These are phyloP conservation scores for Ogataea degrootiae DNA, from an alignment of 805 yeast genomes.

Conservation along the genomic window DNA sequence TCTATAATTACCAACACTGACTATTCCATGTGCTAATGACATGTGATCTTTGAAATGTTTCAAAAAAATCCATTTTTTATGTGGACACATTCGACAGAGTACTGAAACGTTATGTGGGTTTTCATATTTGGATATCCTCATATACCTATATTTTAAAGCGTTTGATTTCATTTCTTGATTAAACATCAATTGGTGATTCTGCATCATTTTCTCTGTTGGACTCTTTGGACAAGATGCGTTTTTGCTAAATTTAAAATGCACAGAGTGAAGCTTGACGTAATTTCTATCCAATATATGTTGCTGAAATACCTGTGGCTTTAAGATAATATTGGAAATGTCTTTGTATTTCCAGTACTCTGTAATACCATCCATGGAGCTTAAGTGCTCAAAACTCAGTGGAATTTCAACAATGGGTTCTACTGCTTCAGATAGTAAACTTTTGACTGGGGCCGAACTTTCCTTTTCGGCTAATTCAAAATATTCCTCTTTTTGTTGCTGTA, in stretches of 20 bases:
- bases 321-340: neutral
- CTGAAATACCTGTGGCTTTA: conserved; percentile 18
- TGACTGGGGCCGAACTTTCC: too few relatives aligned
- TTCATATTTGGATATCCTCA: conserved; percentile 1
- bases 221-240: conserved; percentile 15
- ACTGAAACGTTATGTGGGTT: neutral
- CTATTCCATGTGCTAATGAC: conserved; percentile 22
- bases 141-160: conserved; percentile 10
- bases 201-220: conserved; percentile 7
- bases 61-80: conserved; percentile 16
- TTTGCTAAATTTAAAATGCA: conserved; percentile 1
- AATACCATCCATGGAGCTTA: neutral
- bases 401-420: neutral
- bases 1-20: neutral
- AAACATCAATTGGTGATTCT: conserved; percentile 1
- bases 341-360: conserved; percentile 7
- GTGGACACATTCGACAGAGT: conserved; percentile 21
- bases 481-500: too few relatives aligned
- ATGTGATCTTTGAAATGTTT: conserved; percentile 14
- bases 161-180: conserved; percentile 3
- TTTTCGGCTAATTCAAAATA: too few relatives aligned
- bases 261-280: conserved; percentile 1
- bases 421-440: too few relatives aligned
- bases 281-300: conserved; percentile 7
- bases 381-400: neutral